Base-by-base conservation (phyloP, 2,329 filamentous ascomycete species). In the Xylaria sp. region DNA sequence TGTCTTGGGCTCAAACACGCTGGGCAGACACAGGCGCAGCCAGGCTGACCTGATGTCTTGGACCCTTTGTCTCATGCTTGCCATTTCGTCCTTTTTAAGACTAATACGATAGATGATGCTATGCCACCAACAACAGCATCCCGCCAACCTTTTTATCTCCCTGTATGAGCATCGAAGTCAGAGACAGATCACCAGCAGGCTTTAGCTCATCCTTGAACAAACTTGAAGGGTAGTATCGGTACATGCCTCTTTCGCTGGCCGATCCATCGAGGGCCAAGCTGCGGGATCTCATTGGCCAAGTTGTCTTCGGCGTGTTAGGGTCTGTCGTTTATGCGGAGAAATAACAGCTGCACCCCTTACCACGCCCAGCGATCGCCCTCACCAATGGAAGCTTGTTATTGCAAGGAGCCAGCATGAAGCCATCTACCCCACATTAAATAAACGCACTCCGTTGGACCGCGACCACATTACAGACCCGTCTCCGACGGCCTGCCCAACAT, bases 301-400 rank as follows among this genome's bases (percentile, higher is more conserved):
- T 1, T 37, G 18, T 23, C 18, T 48, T 62, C 39, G 28, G 63
- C 59, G 48, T 69, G 69, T 67, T 58, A 75, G 65, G 72, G 73
- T 75, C 71, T 63, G 69, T 70, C 50, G 54, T 71, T 71, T 73
- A 70, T 76, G 74, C 73, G 75, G 73, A 74, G 65, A 37, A 67
- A 67, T 50, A 65, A 48, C 31, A 55, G 13, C 58, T 34, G 44
- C 63, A 46, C 46, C 69, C 69, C 69, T 60, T 65, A 58, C 63
- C 63, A 37, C 56, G 39, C 25, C 54, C 50, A 44, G 39, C n/a
- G 18, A 48, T 37, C 15, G 15, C 50, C 23, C 25, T 37, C 52
- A 34, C 66, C 66, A 68, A 63, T 71, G 51, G 69, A 65, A 64
- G 69, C 69, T 65, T 63, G 48, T 66, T 69, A 69, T 58, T 15